Conservation (phyloP, 2,329 filamentous ascomycete genomes). For the Grosmannia serpens region DNA sequence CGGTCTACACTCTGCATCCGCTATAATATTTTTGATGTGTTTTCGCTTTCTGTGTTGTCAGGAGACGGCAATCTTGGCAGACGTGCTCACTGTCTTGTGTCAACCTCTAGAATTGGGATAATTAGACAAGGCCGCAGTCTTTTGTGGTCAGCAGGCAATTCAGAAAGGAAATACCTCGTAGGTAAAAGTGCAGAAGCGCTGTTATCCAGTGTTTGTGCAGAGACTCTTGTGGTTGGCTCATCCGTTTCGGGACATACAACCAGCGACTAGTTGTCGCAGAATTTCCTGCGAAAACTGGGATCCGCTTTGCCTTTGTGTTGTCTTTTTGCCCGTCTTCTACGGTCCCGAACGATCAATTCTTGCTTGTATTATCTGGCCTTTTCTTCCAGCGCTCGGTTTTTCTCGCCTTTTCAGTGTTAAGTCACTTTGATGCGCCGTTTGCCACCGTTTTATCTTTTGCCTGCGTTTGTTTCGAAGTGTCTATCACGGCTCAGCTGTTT, state of each 20-base stretch:
- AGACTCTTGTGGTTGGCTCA: background rate
- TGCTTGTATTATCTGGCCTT: background rate
- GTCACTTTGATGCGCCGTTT: background rate
- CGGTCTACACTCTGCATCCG: background rate
- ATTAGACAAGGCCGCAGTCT: background rate
- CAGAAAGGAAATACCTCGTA: background rate
- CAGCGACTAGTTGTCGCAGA: background rate
- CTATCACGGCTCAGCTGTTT: background rate
- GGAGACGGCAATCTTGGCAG: background rate
- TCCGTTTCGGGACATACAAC: background rate
- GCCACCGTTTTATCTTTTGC: background rate
- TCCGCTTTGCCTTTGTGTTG: background rate
- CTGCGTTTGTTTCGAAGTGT: background rate
- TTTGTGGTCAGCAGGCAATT: background rate
- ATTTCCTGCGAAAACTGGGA: background rate
- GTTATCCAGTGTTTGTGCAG: background rate
- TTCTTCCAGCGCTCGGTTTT: background rate
- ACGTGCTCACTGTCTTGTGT: background rate
- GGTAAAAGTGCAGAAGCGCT: background rate
- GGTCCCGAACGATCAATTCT: background rate
- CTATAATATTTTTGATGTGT: background rate
- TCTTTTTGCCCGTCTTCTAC: background rate
- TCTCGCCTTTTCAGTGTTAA: background rate
- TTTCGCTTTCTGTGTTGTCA: background rate
- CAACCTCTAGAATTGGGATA: background rate